These are phyloP conservation scores for Leonotis leonurus DNA, from an alignment of 257 asterid genomes.

Conservation along the genomic window DNA sequence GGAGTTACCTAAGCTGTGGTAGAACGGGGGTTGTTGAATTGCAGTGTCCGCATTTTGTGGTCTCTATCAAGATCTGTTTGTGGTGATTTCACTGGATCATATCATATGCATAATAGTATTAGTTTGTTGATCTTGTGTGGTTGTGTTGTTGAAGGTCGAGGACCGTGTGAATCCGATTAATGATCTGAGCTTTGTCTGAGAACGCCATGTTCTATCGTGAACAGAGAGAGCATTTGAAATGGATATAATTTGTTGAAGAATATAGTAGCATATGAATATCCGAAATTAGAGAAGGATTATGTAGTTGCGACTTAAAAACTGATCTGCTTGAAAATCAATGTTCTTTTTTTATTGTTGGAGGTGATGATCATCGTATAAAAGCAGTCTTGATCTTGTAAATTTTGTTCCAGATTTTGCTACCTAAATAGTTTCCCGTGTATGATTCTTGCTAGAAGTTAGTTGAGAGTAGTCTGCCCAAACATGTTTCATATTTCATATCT, in stretches of 20 bases:
- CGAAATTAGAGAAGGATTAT: background rate
- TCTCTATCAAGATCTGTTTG: constrained; percentile 20
- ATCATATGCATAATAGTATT: background rate
- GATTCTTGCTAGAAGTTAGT: background rate
- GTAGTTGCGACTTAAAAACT: background rate
- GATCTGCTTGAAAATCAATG: constrained; percentile 10
- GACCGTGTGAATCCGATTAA: constrained; percentile 4
- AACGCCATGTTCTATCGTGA: background rate
- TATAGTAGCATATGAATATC: background rate
- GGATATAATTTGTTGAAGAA: background rate
- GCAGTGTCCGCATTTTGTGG: constrained; percentile 7
- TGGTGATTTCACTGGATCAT: background rate
- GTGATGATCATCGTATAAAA: background rate
- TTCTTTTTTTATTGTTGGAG: background rate
- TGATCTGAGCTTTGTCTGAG: background rate
- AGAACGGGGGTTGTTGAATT: background rate
- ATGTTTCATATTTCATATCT: background rate
- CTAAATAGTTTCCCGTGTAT: background rate
- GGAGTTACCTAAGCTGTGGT: constrained; percentile 5
- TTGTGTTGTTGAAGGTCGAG: background rate
- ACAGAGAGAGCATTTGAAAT: background rate
- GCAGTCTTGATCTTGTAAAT: constrained; percentile 8
- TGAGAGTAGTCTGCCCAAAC: background rate
- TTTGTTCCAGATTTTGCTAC: constrained; percentile 13
- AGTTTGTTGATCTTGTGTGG: background rate